Conservation (phyloP, 805 yeast genomes). For the Alloascoidea africana region DNA sequence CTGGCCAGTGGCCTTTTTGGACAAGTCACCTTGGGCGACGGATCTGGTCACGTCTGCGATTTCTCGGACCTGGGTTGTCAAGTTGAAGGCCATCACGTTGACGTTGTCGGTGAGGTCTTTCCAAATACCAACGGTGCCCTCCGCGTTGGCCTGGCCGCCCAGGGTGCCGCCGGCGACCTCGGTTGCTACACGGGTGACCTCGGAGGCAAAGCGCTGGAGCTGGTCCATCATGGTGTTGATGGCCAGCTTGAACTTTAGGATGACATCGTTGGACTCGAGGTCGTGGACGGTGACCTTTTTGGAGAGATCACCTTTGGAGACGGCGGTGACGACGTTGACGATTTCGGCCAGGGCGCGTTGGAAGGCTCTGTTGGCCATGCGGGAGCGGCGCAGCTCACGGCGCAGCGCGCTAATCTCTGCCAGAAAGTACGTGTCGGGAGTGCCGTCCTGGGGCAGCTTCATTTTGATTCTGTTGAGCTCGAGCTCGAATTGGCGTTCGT, state of each 20-base stretch:
- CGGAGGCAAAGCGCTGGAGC: slow-evolving; percentile 64
- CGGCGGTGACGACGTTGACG: slow-evolving; percentile 77
- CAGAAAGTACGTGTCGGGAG: no score
- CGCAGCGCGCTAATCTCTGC: no score
- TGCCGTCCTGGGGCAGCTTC: no score
- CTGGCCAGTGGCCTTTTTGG: slow-evolving; percentile 73
- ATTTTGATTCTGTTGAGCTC: no score
- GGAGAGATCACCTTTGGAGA: slow-evolving; percentile 77
- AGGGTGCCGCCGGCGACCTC: slow-evolving; percentile 84
- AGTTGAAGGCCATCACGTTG: slow-evolving; percentile 79
- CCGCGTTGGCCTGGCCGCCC: slow-evolving; percentile 79
- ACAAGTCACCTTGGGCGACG: slow-evolving; percentile 75
- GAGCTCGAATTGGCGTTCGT: no score
- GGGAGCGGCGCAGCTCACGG: slow-evolving; percentile 23
- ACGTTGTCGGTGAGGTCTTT: slow-evolving; percentile 74
- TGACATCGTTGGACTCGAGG: slow-evolving; percentile 65
- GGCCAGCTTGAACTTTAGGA: slow-evolving; percentile 62
- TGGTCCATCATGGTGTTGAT: slow-evolving; percentile 86
- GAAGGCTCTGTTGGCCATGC: slow-evolving; percentile 52
- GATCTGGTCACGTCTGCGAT: slow-evolving; percentile 84
- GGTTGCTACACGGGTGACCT: slow-evolving; percentile 75
- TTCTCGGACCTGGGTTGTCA: slow-evolving; percentile 80
- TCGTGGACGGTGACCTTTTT: slow-evolving; percentile 65
- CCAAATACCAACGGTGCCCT: slow-evolving; percentile 84
- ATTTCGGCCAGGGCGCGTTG: slow-evolving; percentile 62